Conservation (phyloP, 1,284 basidiomycete species). For the Ganoderma sinense region DNA sequence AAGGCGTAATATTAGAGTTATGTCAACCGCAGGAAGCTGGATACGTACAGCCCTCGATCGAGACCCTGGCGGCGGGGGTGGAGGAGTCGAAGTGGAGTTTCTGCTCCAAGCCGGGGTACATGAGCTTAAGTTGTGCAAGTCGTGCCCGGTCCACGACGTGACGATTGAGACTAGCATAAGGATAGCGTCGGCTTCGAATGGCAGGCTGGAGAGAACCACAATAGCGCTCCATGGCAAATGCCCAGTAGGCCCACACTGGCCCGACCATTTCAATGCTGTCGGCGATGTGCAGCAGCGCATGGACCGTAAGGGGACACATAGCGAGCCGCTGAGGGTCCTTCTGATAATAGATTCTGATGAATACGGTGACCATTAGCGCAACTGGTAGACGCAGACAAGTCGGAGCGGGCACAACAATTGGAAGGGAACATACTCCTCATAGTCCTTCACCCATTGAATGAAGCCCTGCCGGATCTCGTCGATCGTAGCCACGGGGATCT, state of each 20-base stretch:
- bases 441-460: conserved; percentile 49
- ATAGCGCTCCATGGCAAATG: conserved; percentile 1
- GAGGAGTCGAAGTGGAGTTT: not conserved
- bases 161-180: not conserved
- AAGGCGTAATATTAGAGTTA: not conserved
- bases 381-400: too few relatives aligned
- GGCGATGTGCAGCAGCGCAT: conserved; percentile 27
- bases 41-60: conserved; percentile 8
- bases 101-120: conserved; percentile 6
- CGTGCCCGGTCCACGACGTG: conserved; percentile 28
- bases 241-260: conserved; percentile 41
- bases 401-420: too few relatives aligned
- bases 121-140: conserved; percentile 19
- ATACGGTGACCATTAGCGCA: not conserved
- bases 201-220: conserved; percentile 6
- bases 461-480: conserved; percentile 42
- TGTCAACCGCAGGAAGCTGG: not conserved
- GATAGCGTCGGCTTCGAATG: conserved; percentile 1
- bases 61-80: not conserved
- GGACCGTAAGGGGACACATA: not conserved
- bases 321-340: conserved; percentile 11
- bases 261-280: conserved; percentile 41
- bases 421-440: conserved; percentile 44
- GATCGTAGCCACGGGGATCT: conserved; percentile 45
- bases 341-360: conserved; percentile 44